A percentile compares a stretch with the other conserved stretches of the same genome.
Evolutionary conservation across 352 stramenopile species (phyloP).

Genomic region (Pythium dissotocum): DNA sequence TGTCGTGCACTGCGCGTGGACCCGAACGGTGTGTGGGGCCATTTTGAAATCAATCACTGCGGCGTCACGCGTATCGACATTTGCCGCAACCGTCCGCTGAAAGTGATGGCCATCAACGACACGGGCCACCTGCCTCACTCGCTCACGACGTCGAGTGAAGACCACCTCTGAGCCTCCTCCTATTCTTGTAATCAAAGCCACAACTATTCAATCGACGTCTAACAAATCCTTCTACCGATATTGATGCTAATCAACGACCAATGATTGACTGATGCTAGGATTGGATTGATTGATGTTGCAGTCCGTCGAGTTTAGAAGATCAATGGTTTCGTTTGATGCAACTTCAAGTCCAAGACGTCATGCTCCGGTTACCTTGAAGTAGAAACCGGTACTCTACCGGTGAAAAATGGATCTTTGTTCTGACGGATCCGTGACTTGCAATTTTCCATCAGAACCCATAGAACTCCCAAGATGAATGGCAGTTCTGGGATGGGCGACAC

Average conservation of each 20-base stretch:
- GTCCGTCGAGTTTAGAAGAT: background rate
- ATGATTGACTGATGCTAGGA: background rate
- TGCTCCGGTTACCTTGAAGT: conserved; percentile 12
- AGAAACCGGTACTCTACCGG: conserved; percentile 19
- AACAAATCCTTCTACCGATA: background rate
- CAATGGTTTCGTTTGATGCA: background rate
- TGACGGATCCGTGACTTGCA: background rate
- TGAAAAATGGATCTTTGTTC: conserved; percentile 21
- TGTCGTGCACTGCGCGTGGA: conserved; percentile 69
- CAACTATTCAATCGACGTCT: background rate
- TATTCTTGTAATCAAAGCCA: conserved; percentile 1
- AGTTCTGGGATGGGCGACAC: background rate
- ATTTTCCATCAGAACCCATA: background rate
- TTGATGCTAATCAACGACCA: background rate
- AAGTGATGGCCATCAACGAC: conserved; percentile 80
- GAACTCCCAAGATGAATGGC: background rate
- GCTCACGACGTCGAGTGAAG: conserved; percentile 82
- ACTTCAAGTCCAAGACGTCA: background rate
- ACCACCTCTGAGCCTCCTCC: conserved; percentile 53
- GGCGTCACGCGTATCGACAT: conserved; percentile 78
- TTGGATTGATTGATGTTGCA: background rate
- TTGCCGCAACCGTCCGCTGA: conserved; percentile 62
- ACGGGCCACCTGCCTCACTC: conserved; percentile 74
- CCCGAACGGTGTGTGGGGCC: conserved; percentile 61
- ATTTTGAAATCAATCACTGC: conserved; percentile 88